These are phyloP conservation scores for Ophiostoma perfectum DNA, from an alignment of 2,329 filamentous ascomycete genomes.

Conservation along the genomic window DNA sequence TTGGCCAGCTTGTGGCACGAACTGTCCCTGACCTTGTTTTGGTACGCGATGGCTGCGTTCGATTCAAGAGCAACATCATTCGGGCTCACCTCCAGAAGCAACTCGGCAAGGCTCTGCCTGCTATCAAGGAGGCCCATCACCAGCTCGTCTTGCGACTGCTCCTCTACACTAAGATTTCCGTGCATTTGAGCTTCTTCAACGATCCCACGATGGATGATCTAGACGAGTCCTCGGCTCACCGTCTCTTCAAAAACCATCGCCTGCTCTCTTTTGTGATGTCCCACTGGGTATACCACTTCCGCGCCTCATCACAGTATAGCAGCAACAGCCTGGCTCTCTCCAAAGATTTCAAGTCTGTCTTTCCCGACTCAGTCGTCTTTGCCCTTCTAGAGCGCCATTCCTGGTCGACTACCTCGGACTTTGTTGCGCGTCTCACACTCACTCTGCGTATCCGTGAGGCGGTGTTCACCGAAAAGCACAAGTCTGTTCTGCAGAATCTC, in stretches of 20 bases:
- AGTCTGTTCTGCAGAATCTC: conserved; percentile 35
- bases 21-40: conserved; percentile 33
- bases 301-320: conserved; percentile 33
- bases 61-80: conserved; percentile 37
- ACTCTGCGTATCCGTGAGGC: conserved; percentile 35
- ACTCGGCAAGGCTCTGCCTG: conserved; percentile 35
- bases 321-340: conserved; percentile 28
- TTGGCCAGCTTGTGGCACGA: conserved; percentile 27
- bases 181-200: conserved; percentile 26
- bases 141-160: conserved; percentile 35
- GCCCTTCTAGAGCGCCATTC: conserved; percentile 34
- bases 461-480: conserved; percentile 36
- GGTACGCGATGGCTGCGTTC: conserved; percentile 33
- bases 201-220: conserved; percentile 32
- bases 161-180: conserved; percentile 33
- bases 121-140: conserved; percentile 34
- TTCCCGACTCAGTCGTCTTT: conserved; percentile 37
- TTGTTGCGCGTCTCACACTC: conserved; percentile 33
- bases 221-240: conserved; percentile 29
- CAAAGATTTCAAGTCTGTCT: conserved; percentile 35
- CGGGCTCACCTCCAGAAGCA: conserved; percentile 32
- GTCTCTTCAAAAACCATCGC: conserved; percentile 30
- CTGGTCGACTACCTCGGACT: conserved; percentile 30
- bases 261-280: conserved; percentile 35
- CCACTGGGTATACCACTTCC: conserved; percentile 37